phyloP scores from a whole-genome alignment of 331 rosid genomes.

The Saraca asoca region DNA sequence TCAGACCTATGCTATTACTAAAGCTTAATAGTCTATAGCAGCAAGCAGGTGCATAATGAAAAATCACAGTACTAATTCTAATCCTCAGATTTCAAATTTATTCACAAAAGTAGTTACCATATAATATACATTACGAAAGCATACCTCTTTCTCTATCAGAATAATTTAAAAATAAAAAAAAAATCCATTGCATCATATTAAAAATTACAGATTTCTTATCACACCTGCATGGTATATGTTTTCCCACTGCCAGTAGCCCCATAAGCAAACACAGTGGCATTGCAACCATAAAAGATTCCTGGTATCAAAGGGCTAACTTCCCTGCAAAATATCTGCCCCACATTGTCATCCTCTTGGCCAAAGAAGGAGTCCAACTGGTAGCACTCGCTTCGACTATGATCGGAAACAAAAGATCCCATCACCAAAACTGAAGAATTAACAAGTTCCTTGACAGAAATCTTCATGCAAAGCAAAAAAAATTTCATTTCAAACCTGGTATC shows the following conservation, averaged over 20 bases:
- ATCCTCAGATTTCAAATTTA: slow-evolving; percentile 17
- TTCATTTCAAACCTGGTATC: slow-evolving; percentile 65
- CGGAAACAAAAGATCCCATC: slow-evolving; percentile 2
- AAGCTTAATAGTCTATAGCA: not conserved
- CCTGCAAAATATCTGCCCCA: slow-evolving; percentile 59
- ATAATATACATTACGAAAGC: too few relatives aligned
- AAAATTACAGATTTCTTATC: slow-evolving; percentile 7
- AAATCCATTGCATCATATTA: too few relatives aligned
- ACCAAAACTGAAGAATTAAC: not conserved
- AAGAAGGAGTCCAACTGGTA: slow-evolving; percentile 75
- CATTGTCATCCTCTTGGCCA: slow-evolving; percentile 72
- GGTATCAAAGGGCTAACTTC: slow-evolving; percentile 83
- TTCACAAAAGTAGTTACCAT: not conserved
- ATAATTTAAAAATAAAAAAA: too few relatives aligned
- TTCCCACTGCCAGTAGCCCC: slow-evolving; percentile 99
- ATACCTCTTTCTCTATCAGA: not conserved
- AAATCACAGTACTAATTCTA: not conserved
- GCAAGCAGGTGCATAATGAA: not conserved
- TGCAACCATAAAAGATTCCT: slow-evolving; percentile 67
- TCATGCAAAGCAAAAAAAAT: not conserved
- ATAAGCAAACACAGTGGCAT: slow-evolving; percentile 86
- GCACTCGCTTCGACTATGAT: slow-evolving; percentile 76
- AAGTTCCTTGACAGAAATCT: not conserved
- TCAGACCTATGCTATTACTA: not conserved
- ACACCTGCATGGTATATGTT: slow-evolving; percentile 93